Evolutionary conservation across 768 basidiomycete genomes (phyloP), one percentile per base, ranked within the genome.

Genomic region (Boletus vinaceobasis): DNA sequence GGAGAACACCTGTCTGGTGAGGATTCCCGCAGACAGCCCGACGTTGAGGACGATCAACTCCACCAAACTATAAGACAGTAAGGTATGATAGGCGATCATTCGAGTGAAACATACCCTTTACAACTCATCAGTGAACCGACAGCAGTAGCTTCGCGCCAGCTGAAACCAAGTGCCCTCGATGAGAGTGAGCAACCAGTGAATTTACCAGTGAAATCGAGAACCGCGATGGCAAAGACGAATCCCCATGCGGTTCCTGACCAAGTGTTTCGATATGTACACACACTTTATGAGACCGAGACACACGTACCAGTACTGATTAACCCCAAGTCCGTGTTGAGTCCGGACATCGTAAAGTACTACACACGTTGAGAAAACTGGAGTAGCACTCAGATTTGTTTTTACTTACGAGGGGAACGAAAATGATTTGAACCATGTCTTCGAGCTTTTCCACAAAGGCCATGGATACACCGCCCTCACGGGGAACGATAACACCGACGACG

Each of bases 1-100:
- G 1, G 92, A 90, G 75, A 98, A 96, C 13, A 97, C 88, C 15
- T 80, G 78, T 74, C 76, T 77, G 1, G 84, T 79, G 44, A 98
- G 77, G 58, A 96, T 94, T 0, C 80, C 79, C 6, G 90, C 93
- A 2, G 79, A 75, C 13, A 95, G 74, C 2, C 96, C 95, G 59
- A 98, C 92, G 60, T 98, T 99, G 58, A 98, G 86, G 11, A 98
- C 96, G 64, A 98, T 97, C 43, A 98, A 76, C 64, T 97, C 95
- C 10, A 98, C 91, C 5, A 97, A 78, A 42, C 89, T 90, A 47
- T 19, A 15, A 5, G 31, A 50, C 19, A 32, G 19, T 63, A 23
- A 63, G 57, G 49, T 27, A 54, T 2, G 2, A 19, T 9, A 15
- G 53, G 46, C 33, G 35, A 56, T 15, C 33, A 1, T 32, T 0